Evolutionary conservation across 2,329 filamentous ascomycete species (phyloP).

Genomic region (Cercospora sp.): DNA sequence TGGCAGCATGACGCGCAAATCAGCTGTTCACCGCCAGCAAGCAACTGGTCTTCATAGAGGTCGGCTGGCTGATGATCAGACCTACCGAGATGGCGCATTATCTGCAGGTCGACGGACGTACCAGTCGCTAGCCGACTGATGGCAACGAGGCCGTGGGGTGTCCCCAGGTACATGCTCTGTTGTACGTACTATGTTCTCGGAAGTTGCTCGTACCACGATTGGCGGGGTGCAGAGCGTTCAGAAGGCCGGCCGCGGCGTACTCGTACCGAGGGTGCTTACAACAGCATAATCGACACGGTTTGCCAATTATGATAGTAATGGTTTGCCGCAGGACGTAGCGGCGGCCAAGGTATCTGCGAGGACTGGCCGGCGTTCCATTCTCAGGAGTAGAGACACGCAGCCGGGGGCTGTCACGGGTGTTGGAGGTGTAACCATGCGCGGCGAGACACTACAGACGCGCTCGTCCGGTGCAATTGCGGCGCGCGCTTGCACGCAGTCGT

Average conservation of each 20-base stretch:
- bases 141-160: neutral
- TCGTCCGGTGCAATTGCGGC: conserved; percentile 1
- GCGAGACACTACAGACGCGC: neutral
- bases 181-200: neutral
- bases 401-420: neutral
- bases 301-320: neutral
- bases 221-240: neutral
- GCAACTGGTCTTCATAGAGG: neutral
- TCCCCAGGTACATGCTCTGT: neutral
- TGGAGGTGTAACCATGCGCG: neutral
- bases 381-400: neutral
- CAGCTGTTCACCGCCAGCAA: neutral
- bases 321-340: neutral
- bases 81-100: neutral
- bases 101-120: neutral
- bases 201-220: neutral
- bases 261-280: neutral
- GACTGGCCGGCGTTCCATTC: neutral
- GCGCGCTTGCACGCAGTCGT: neutral
- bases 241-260: neutral
- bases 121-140: neutral
- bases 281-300: neutral
- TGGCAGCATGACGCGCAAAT: neutral
- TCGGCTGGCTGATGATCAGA: neutral
- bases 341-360: neutral